These are phyloP conservation scores for Coemansia javaensis DNA, from an alignment of 192 early-diverging fungal genomes.

Conservation along the genomic window DNA sequence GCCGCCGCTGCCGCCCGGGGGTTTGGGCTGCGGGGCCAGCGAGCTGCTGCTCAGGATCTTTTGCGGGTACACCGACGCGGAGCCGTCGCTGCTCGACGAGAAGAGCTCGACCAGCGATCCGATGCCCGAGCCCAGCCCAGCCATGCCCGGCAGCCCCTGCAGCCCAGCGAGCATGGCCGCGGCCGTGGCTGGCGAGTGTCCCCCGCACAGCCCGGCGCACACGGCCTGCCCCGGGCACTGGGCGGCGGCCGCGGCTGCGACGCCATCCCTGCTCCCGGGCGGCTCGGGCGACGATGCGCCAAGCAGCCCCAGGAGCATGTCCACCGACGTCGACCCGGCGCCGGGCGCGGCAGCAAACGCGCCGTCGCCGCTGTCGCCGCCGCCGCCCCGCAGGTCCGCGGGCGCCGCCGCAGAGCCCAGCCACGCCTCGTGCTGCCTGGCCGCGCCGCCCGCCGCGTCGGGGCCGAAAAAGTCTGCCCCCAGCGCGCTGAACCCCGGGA, in stretches of 20 bases:
- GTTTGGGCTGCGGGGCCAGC: constrained; percentile 17
- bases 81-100: constrained; percentile 15
- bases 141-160: constrained; percentile 30
- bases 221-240: constrained; percentile 13
- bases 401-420: neutral
- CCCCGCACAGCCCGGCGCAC: constrained; percentile 24
- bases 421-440: neutral
- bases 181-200: constrained; percentile 19
- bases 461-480: constrained; percentile 2
- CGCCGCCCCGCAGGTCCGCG: too few relatives aligned
- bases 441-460: neutral
- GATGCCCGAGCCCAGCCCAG: constrained; percentile 24
- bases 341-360: neutral
- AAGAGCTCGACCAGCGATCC: constrained; percentile 31
- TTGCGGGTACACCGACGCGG: constrained; percentile 30
- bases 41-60: constrained; percentile 30
- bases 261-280: neutral
- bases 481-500: neutral
- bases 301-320: constrained; percentile 22
- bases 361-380: too few relatives aligned
- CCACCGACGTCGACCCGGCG: constrained; percentile 10
- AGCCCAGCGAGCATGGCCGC: constrained; percentile 13
- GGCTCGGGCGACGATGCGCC: neutral
- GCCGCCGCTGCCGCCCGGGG: too few relatives aligned
- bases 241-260: neutral